phyloP scores from a whole-genome alignment of 1,284 basidiomycete species.

The Lignosus rhinocerotis region DNA sequence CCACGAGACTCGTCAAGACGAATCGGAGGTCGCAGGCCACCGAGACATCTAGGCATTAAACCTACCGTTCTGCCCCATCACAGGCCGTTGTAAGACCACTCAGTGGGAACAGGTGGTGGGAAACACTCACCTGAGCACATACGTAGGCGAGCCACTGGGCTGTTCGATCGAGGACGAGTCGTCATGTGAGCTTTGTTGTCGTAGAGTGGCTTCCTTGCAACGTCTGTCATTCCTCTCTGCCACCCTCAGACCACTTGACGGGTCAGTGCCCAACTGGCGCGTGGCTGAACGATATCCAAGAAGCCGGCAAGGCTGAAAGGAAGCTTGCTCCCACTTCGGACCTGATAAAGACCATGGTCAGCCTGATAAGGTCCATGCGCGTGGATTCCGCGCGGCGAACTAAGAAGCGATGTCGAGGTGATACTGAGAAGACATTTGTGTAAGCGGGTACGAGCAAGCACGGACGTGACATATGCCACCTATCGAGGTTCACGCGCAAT shows the following conservation, averaged over 20 bases:
- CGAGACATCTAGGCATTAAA: not conserved
- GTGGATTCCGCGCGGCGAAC: not conserved
- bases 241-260: not conserved
- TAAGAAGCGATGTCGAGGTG: conserved; percentile 1
- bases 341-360: not conserved
- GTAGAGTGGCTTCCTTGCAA: not conserved
- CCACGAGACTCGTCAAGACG: not conserved
- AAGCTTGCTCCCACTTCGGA: not conserved
- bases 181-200: not conserved
- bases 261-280: not conserved
- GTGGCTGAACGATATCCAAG: not conserved
- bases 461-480: not conserved
- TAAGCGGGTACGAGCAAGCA: not conserved
- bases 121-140: not conserved
- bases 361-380: not conserved
- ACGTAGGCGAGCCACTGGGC: not conserved
- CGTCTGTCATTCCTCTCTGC: not conserved
- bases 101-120: not conserved
- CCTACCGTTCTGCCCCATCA: not conserved
- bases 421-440: not conserved
- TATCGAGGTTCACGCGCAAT: not conserved
- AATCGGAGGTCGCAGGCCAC: not conserved
- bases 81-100: not conserved
- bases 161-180: not conserved
- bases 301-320: not conserved